Evolutionary conservation across 345 rosid species (phyloP).

Genomic region (Abelmoschus esculentus): DNA sequence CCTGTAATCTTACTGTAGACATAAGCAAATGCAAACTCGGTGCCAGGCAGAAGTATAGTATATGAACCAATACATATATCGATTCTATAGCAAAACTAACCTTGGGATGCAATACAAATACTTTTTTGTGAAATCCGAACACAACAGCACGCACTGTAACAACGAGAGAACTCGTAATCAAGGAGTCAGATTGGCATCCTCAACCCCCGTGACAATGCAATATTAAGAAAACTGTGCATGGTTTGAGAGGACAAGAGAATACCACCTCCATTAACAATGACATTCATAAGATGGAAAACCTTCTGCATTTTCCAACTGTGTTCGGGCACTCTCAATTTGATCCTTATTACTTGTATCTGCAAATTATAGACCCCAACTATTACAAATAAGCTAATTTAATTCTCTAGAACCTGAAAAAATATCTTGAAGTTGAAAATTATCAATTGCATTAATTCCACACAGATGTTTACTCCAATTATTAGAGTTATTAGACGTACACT

Average conservation of each 20-base stretch:
- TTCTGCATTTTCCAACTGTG: constrained; percentile 98
- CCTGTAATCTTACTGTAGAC: not conserved
- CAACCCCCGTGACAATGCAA: not conserved
- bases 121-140: constrained; percentile 86
- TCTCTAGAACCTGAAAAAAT: not conserved
- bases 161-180: constrained; percentile 8
- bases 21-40: not conserved
- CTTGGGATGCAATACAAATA: constrained; percentile 77
- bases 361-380: constrained; percentile 9
- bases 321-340: constrained; percentile 94
- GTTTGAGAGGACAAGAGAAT: not conserved
- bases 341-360: constrained; percentile 83
- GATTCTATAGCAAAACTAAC: constrained; percentile 33
- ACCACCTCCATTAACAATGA: constrained; percentile 96
- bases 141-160: constrained; percentile 80
- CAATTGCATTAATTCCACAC: not conserved
- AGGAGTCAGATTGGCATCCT: not conserved
- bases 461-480: not conserved
- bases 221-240: not conserved
- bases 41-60: not conserved
- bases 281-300: constrained; percentile 96
- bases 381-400: not conserved
- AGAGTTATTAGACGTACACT: not conserved
- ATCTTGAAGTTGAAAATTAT: not conserved
- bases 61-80: not conserved